These are phyloP conservation scores for Helenozyma baotianmanensis DNA, from an alignment of 805 yeast genomes.

Conservation along the genomic window DNA sequence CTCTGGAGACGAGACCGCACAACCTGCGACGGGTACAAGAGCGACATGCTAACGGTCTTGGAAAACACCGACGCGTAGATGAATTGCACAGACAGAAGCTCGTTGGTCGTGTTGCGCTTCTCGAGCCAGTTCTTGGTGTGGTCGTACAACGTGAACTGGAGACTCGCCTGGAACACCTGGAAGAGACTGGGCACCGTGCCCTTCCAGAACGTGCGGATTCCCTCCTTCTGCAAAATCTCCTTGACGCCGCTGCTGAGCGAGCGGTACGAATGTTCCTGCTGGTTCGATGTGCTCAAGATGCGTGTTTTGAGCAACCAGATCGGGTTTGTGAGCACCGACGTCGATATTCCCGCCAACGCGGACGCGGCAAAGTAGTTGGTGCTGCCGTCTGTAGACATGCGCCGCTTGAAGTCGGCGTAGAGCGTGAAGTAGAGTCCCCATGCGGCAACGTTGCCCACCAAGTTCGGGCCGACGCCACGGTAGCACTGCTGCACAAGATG, in stretches of 20 bases:
- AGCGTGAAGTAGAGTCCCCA: conserved; percentile 87
- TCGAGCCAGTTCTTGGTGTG: conserved; percentile 48
- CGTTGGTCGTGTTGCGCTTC: conserved; percentile 8
- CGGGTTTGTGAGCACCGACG: conserved; percentile 82
- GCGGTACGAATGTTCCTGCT: conserved; percentile 48
- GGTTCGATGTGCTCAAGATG: conserved; percentile 55
- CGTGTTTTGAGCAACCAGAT: conserved; percentile 95
- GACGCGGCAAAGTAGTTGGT: conserved; percentile 33
- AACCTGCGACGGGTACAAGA: conserved; percentile 82
- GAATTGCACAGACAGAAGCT: conserved; percentile 51
- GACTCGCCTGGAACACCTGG: conserved; percentile 84
- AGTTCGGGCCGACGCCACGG: conserved; percentile 75
- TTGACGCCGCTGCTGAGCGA: conserved; percentile 54
- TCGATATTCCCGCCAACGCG: conserved; percentile 62
- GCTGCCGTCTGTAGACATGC: conserved; percentile 14
- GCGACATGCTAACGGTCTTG: conserved; percentile 61
- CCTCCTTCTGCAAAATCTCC: conserved; percentile 50
- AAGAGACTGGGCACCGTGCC: conserved; percentile 73
- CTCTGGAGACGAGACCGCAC: conserved; percentile 70
- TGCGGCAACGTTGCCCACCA: conserved; percentile 78
- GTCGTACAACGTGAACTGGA: conserved; percentile 85
- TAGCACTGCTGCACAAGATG: conserved; percentile 34
- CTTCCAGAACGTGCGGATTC: conserved; percentile 59
- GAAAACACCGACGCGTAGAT: conserved; percentile 63
- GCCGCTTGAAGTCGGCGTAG: conserved; percentile 56